Percentiles rank a stretch among this genome's conserved stretches.
These are phyloP conservation scores for Senecio squalidus DNA, from an alignment of 140 eudicot genomes.

Conservation along the genomic window DNA sequence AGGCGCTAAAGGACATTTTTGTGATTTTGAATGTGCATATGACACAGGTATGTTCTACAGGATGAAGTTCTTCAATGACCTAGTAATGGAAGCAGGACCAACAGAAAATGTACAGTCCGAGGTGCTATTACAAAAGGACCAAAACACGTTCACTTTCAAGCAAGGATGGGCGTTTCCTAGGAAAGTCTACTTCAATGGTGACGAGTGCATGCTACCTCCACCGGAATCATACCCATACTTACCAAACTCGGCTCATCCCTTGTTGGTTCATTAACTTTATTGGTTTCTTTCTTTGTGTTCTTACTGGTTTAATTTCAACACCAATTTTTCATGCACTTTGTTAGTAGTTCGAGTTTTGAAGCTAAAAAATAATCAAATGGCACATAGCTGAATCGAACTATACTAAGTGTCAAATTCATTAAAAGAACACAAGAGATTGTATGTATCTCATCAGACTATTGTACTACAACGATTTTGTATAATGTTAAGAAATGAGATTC, in stretches of 20 bases:
- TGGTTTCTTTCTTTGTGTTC: slow-evolving; percentile 22
- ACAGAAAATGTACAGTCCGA: slow-evolving; percentile 72
- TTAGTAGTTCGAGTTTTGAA: slow-evolving; percentile 21
- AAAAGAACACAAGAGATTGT: slow-evolving; percentile 8
- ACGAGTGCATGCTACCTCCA: slow-evolving; percentile 73
- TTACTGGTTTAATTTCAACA: slow-evolving; percentile 24
- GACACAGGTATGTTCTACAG: slow-evolving; percentile 90
- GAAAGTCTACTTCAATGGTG: slow-evolving; percentile 83
- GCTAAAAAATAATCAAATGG: slow-evolving; percentile 15
- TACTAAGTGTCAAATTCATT: slow-evolving; percentile 1
- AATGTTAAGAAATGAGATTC: slow-evolving; percentile 6
- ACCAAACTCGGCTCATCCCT: slow-evolving; percentile 50
- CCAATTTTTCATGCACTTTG: too few relatives aligned
- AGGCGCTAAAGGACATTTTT: slow-evolving; percentile 4
- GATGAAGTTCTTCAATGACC: slow-evolving; percentile 71
- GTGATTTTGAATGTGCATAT: slow-evolving; percentile 32
- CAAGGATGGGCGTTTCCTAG: slow-evolving; percentile 93
- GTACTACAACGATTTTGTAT: slow-evolving; percentile 21
- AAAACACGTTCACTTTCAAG: slow-evolving; percentile 59
- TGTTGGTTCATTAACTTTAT: slow-evolving; percentile 20
- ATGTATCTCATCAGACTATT: slow-evolving; percentile 2
- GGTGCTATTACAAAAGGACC: slow-evolving; percentile 64
- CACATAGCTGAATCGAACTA: slow-evolving; percentile 2
- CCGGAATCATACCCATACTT: slow-evolving; percentile 80
- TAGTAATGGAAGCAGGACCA: too few relatives aligned